Percentiles rank a stretch among this genome's conserved stretches.
phyloP scores from a whole-genome alignment of 495 filamentous ascomycete genomes.

The Staphylotrichum longicolle region DNA sequence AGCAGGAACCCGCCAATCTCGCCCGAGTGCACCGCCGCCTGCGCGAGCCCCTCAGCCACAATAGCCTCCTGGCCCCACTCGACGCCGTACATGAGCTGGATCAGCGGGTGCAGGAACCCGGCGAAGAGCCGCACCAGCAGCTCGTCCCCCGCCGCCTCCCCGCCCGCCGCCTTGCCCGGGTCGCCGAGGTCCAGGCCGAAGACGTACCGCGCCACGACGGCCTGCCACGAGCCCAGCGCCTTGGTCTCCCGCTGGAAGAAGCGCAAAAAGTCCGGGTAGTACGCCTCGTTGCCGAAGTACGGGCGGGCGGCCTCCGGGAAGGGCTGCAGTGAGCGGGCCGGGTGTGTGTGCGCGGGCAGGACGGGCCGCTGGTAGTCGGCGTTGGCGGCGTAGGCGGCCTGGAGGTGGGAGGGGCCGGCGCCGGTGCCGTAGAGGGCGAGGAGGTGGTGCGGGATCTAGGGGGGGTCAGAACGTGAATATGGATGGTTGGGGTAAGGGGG shows the following conservation, averaged over 20 bases:
- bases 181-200: constrained; percentile 44
- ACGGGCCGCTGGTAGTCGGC: constrained; percentile 58
- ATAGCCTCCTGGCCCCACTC: constrained; percentile 80
- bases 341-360: constrained; percentile 40
- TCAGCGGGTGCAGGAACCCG: constrained; percentile 77
- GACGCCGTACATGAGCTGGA: constrained; percentile 80
- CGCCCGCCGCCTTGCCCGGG: constrained; percentile 31
- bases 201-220: constrained; percentile 61
- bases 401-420: constrained; percentile 56
- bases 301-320: constrained; percentile 42
- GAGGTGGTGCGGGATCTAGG: constrained; percentile 69
- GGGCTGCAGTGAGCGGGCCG: constrained; percentile 39
- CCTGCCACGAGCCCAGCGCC: constrained; percentile 40
- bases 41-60: constrained; percentile 75
- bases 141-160: neutral
- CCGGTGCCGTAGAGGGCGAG: constrained; percentile 76
- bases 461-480: neutral
- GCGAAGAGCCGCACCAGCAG: constrained; percentile 29
- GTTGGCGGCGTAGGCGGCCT: constrained; percentile 58
- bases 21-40: constrained; percentile 62
- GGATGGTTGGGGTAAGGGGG: constrained; percentile 30
- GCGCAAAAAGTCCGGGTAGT: constrained; percentile 66
- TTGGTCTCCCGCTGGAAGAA: constrained; percentile 75
- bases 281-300: constrained; percentile 46
- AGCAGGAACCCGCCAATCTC: constrained; percentile 53